These are phyloP conservation scores for Helianthus tuberosus DNA, from an alignment of 129 eudicot species.

Conservation along the genomic window DNA sequence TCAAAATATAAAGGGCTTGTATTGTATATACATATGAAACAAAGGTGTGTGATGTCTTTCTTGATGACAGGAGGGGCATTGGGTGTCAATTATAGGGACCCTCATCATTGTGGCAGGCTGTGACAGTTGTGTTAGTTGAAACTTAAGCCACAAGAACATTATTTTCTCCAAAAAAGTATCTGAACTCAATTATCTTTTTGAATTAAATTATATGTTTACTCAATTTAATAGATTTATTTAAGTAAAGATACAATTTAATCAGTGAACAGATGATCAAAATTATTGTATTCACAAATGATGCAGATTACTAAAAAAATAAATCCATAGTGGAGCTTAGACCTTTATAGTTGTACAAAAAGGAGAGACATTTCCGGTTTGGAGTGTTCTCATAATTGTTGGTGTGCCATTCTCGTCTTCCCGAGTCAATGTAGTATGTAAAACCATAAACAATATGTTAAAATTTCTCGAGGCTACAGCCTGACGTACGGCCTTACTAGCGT, in stretches of 20 bases:
- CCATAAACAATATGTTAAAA: too few species aligned
- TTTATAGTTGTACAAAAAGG: too few species aligned
- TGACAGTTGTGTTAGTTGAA: conserved; percentile 39
- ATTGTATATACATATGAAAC: neutral
- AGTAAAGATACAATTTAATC: neutral
- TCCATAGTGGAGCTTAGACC: too few species aligned
- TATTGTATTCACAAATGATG: neutral
- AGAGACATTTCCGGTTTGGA: too few species aligned
- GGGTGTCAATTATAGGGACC: conserved; percentile 7
- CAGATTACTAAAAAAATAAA: neutral
- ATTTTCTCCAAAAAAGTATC: conserved; percentile 30
- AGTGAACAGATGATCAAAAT: neutral
- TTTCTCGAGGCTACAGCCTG: too few species aligned
- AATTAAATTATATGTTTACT: neutral
- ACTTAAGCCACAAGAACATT: conserved; percentile 7
- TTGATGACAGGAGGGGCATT: neutral
- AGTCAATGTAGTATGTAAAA: too few species aligned
- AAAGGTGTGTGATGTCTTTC: conserved; percentile 9
- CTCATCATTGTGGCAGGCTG: conserved; percentile 36
- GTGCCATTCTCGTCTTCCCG: too few species aligned
- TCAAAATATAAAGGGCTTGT: neutral
- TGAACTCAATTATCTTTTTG: neutral
- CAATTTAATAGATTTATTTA: neutral
- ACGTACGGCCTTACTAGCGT: too few species aligned
- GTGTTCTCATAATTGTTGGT: too few species aligned